Percentiles rank a stretch among this genome's conserved stretches.
Evolutionary conservation across 139 green algal species (phyloP).

Genomic region (Auxenochlorella pyrenoidosa): DNA sequence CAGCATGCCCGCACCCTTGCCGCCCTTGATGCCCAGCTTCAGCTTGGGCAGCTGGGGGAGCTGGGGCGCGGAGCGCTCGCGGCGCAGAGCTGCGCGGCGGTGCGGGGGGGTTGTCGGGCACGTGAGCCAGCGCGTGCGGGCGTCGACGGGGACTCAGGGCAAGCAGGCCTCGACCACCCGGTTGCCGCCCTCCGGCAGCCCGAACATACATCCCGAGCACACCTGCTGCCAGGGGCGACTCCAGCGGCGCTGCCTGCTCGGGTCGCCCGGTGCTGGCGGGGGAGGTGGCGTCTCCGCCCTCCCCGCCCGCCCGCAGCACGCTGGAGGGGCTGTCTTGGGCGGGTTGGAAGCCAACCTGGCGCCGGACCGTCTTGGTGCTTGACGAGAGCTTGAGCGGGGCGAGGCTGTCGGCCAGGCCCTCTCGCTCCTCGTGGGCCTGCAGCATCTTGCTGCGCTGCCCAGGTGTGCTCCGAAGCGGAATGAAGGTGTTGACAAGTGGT

Average conservation of each 20-base stretch:
- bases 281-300: neutral
- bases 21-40: constrained; percentile 12
- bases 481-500: no score
- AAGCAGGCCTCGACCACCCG: neutral
- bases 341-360: neutral
- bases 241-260: neutral
- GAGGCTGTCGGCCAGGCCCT: no score
- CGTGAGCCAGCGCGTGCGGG: neutral
- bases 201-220: no score
- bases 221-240: neutral
- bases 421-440: no score
- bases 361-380: no score
- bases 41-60: constrained; percentile 14
- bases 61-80: neutral
- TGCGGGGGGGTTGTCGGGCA: neutral
- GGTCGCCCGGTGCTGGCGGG: neutral
- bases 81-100: neutral
- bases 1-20: neutral
- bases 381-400: no score
- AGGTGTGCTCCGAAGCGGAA: no score
- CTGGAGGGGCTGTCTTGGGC: neutral
- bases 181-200: neutral
- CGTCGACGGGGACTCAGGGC: neutral
- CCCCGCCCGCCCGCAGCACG: neutral
- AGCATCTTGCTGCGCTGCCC: no score